phyloP scores from a whole-genome alignment of 257 asterid species.

The Solanum paucissectum region DNA sequence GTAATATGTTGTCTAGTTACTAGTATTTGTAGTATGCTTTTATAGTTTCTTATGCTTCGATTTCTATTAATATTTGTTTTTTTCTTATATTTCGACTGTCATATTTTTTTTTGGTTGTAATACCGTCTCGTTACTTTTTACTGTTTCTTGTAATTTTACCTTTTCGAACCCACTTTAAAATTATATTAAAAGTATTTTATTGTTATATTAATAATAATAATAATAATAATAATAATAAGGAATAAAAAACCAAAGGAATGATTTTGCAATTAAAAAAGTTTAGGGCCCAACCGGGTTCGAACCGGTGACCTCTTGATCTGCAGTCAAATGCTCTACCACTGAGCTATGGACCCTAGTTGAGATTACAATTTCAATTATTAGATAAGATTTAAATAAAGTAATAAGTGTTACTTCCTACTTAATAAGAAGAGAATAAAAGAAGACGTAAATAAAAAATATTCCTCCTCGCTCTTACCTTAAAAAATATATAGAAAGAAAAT shows the following conservation, averaged over 20 bases:
- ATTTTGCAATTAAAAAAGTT: background rate
- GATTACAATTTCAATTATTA: no score
- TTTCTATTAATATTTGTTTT: background rate
- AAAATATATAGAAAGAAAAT: no score
- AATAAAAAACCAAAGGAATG: background rate
- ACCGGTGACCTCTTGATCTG: slow-evolving; percentile 46
- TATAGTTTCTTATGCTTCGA: background rate
- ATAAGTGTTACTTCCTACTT: no score
- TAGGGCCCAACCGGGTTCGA: slow-evolving; percentile 36
- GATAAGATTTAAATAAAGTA: no score
- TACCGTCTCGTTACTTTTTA: no score
- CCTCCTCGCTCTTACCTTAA: no score
- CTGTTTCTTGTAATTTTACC: no score
- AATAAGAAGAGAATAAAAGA: no score
- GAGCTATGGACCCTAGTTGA: slow-evolving; percentile 47
- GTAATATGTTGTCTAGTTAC: background rate
- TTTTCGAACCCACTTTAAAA: no score
- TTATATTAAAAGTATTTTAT: no score
- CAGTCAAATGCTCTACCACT: slow-evolving; percentile 86
- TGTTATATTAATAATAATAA: no score
- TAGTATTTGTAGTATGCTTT: background rate
- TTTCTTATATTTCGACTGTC: background rate
- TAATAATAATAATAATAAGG: background rate
- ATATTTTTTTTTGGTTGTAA: background rate
- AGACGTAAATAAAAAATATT: no score